Percentiles rank a stretch among this genome's conserved stretches.
These are phyloP conservation scores for Boletus subparvulus DNA, from an alignment of 768 basidiomycete genomes.

Conservation along the genomic window DNA sequence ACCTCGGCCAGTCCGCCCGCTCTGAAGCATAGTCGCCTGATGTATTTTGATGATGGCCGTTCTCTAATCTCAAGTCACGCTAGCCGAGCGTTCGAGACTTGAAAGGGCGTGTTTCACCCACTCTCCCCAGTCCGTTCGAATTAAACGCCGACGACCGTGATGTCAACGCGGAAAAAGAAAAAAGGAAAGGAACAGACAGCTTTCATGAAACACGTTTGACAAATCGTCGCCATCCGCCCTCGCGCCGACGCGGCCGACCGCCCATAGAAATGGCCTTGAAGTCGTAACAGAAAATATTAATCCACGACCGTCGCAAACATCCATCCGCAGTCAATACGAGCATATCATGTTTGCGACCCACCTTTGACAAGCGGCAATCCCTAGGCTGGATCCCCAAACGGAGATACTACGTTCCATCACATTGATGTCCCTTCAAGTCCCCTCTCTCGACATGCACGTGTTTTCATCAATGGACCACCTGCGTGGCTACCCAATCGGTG, in stretches of 20 bases:
- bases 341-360: not conserved
- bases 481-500: not conserved
- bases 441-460: not conserved
- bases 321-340: not conserved
- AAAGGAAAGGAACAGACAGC: not conserved
- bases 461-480: not conserved
- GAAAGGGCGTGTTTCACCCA: not conserved
- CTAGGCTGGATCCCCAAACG: not conserved
- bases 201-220: slow-evolving; percentile 1
- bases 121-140: not conserved
- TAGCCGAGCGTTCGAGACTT: not conserved
- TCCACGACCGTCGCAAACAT: not conserved
- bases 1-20: not conserved
- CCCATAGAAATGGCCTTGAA: not conserved
- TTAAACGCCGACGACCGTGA: not conserved
- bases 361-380: not conserved
- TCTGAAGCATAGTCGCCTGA: not conserved
- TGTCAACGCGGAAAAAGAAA: not conserved
- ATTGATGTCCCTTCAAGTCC: not conserved
- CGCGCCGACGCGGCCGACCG: not conserved
- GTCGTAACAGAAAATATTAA: not conserved
- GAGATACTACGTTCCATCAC: not conserved
- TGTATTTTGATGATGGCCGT: not conserved
- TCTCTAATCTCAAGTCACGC: not conserved
- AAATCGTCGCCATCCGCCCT: not conserved